Evolutionary conservation across 2,329 filamentous ascomycete species (phyloP).

Genomic region (Exophiala alcalophila): DNA sequence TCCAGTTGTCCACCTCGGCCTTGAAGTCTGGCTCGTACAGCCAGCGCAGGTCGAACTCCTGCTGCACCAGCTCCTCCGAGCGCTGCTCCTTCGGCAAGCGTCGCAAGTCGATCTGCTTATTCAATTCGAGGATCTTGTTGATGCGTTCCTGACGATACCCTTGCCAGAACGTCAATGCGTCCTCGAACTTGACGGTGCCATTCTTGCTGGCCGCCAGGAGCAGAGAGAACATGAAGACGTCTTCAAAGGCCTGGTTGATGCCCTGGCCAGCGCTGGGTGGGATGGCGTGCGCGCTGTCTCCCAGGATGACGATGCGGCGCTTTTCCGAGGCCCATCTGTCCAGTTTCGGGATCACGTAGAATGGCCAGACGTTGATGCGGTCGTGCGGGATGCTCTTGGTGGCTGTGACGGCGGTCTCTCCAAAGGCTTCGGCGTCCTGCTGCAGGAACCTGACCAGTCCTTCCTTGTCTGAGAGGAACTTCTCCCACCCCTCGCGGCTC

Average conservation of each 20-base stretch:
- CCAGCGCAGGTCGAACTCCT: constrained; percentile 43
- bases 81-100: constrained; percentile 40
- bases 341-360: constrained; percentile 49
- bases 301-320: constrained; percentile 52
- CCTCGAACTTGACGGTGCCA: constrained; percentile 16
- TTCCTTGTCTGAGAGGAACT: constrained; percentile 35
- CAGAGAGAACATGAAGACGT: constrained; percentile 49
- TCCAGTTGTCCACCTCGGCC: constrained; percentile 37
- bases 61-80: constrained; percentile 9
- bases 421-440: constrained; percentile 19
- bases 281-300: constrained; percentile 58
- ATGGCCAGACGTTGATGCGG: constrained; percentile 47
- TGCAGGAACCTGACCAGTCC: constrained; percentile 24
- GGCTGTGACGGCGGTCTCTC: constrained; percentile 16
- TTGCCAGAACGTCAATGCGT: constrained; percentile 43
- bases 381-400: constrained; percentile 19
- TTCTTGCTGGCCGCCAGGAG: constrained; percentile 34
- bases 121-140: constrained; percentile 49
- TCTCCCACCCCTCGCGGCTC: constrained; percentile 36
- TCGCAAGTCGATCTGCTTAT: constrained; percentile 48
- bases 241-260: constrained; percentile 55
- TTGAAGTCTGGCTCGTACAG: constrained; percentile 46
- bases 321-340: constrained; percentile 51
- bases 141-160: constrained; percentile 48
- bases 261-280: constrained; percentile 56